Conservation (phyloP, 305 asterid species). For the Euphrasia arctica region DNA sequence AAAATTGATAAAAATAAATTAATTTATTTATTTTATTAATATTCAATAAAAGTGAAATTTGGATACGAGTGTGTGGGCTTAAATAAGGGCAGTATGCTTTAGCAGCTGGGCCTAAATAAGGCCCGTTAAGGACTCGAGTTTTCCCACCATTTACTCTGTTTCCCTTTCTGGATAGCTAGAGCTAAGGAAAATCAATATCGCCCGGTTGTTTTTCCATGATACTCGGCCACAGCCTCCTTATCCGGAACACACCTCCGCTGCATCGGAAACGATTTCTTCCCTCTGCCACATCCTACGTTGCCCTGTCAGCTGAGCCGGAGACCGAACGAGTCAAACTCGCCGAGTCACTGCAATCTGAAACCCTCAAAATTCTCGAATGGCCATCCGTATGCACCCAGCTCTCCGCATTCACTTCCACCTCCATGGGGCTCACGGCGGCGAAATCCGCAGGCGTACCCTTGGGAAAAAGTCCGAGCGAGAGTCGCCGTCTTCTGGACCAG, state of each 20-base stretch:
- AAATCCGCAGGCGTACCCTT: slow-evolving; percentile 53
- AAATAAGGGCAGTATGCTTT: neutral
- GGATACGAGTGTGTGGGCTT: too few species aligned
- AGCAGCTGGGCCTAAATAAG: neutral
- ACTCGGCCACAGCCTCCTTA: slow-evolving; percentile 44
- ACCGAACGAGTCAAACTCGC: slow-evolving; percentile 42
- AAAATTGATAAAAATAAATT: too few species aligned
- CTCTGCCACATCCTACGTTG: slow-evolving; percentile 22
- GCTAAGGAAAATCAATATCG: slow-evolving; percentile 13
- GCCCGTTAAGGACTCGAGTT: neutral
- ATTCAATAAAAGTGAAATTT: too few species aligned
- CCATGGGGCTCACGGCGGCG: slow-evolving; percentile 80
- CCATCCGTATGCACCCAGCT: slow-evolving; percentile 88
- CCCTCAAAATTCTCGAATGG: slow-evolving; percentile 88
- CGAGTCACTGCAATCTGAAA: slow-evolving; percentile 69
- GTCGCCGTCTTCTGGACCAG: slow-evolving; percentile 76
- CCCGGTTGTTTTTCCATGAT: slow-evolving; percentile 43
- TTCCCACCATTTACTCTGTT: slow-evolving; percentile 31
- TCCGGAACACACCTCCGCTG: slow-evolving; percentile 35
- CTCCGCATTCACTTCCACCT: slow-evolving; percentile 71
- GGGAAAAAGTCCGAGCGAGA: slow-evolving; percentile 64
- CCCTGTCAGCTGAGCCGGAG: slow-evolving; percentile 40
- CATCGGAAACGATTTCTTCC: slow-evolving; percentile 26
- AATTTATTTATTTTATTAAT: too few species aligned
- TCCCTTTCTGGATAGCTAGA: slow-evolving; percentile 22